Base-by-base conservation (phyloP, 2,329 filamentous ascomycete species). In the Neofusicoccum ribis region DNA sequence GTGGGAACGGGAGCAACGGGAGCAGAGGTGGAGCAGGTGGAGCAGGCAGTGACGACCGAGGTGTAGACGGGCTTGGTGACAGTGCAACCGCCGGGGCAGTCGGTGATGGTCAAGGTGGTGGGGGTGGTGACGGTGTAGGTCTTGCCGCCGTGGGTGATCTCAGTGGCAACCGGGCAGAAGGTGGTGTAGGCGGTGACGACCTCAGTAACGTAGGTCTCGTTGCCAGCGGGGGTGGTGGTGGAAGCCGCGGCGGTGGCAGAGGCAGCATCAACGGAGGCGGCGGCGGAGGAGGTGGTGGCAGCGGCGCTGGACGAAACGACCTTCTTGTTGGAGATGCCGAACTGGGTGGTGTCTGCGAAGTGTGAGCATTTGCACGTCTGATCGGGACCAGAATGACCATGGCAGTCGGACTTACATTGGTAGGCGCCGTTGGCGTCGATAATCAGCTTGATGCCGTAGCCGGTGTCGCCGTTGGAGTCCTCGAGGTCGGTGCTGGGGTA, bases 361-460 rank as follows among this genome's bases (percentile, higher is more conserved):
- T 31, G 5, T 31, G 23, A 23, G 20, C 20, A 59, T 44, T 17
- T n/a, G 52, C 20, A n/a, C 23, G 51, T 34, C n/a, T 39, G 23
- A 23, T 23, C 23, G 23, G 23, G 23, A 23, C 23, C 23, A 23
- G 3, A 23, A 23, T 23, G 23, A 3, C 23, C 23, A 23, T 23
- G 23, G 23, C 23, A 23, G 23, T 23, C 23, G 23, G 23, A 23
- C 23, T 71, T 74, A 78, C 71, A 87, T 74, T 89, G 86, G 82
- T 86, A 89, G 72, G 84, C 77, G 73, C 86, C 85, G 68, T 80
- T 85, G 58, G 80, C 79, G 72, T 88, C 84, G 69, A 84, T 85
- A 69, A 89, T 85, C 70, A 89, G 76, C 74, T 88, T 81, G 72
- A 89, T 79, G 67, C 86, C 87, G 77, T 88, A 89, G 76, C 81